Conservation (phyloP, 768 basidiomycete species). For the Inosperma sp. region DNA sequence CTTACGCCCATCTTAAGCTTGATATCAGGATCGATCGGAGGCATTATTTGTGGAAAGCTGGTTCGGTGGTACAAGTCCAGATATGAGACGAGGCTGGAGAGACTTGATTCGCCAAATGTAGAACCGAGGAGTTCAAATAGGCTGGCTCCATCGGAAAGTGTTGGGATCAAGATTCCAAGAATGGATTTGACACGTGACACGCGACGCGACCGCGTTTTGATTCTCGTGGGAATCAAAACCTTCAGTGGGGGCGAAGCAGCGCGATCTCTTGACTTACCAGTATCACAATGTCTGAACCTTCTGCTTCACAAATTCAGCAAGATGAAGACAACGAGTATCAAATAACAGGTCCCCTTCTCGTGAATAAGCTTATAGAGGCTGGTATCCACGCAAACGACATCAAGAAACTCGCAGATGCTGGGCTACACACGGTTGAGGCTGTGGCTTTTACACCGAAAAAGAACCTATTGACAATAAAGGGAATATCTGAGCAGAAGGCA, state of each 20-base stretch:
- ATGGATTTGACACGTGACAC: too few species aligned
- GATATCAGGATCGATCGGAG: too few species aligned
- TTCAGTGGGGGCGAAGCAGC: too few species aligned
- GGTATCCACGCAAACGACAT: slow-evolving; percentile 89
- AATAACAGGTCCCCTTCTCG: slow-evolving; percentile 76
- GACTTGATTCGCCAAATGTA: too few species aligned
- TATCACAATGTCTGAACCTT: slow-evolving; percentile 51
- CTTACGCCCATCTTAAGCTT: background rate
- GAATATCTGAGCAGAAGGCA: slow-evolving; percentile 94
- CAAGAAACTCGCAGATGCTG: slow-evolving; percentile 91
- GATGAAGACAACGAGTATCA: slow-evolving; percentile 53
- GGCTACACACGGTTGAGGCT: slow-evolving; percentile 89
- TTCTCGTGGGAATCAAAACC: too few species aligned
- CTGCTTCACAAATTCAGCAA: slow-evolving; percentile 45
- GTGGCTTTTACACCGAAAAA: slow-evolving; percentile 98
- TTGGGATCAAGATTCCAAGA: too few species aligned
- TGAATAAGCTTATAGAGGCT: slow-evolving; percentile 80
- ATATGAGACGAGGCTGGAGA: too few species aligned
- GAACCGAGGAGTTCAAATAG: too few species aligned
- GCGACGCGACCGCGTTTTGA: too few species aligned
- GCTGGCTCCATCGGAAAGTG: too few species aligned
- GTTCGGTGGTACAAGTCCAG: too few species aligned
- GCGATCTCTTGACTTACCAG: slow-evolving; percentile 8
- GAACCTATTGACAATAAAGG: slow-evolving; percentile 82
- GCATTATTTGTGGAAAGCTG: too few species aligned